Conservation (phyloP, 2,329 filamentous ascomycete genomes). For the Onygenales sp. region DNA sequence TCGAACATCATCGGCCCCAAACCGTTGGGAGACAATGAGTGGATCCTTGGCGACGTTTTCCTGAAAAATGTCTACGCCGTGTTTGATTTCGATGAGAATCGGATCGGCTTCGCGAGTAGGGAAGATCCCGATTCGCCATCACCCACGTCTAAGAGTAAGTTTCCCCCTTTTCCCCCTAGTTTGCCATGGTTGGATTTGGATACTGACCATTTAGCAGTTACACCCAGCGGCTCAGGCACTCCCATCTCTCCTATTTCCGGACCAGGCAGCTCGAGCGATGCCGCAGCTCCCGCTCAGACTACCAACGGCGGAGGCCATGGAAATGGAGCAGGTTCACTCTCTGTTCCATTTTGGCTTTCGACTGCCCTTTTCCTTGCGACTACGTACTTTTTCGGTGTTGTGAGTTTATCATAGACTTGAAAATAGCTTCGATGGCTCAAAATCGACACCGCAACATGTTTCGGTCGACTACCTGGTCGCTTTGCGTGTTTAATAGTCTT, state of each 20-base stretch:
- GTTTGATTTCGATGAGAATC: conserved; percentile 60
- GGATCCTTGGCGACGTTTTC: conserved; percentile 80
- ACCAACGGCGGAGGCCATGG: not conserved
- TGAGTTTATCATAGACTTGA: too few relatives aligned
- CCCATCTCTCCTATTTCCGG: not conserved
- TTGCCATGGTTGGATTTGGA: too few relatives aligned
- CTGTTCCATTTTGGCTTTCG: conserved; percentile 1
- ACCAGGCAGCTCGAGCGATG: not conserved
- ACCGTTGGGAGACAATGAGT: conserved; percentile 52
- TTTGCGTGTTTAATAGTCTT: too few relatives aligned
- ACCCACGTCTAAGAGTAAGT: too few relatives aligned
- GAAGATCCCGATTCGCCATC: not conserved
- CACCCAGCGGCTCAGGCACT: not conserved
- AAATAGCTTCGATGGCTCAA: too few relatives aligned
- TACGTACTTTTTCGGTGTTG: not conserved
- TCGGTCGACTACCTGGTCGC: too few relatives aligned
- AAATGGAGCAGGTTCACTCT: conserved; percentile 2
- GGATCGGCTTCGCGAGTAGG: conserved; percentile 21
- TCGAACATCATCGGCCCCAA: conserved; percentile 68
- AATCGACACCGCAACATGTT: too few relatives aligned
- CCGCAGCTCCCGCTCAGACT: too few relatives aligned
- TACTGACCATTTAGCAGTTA: not conserved
- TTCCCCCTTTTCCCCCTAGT: too few relatives aligned
- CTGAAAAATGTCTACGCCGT: conserved; percentile 83
- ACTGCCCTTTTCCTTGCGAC: conserved; percentile 2